These are phyloP conservation scores for Ogataea naganishii DNA, from an alignment of 805 yeast species.

Conservation along the genomic window DNA sequence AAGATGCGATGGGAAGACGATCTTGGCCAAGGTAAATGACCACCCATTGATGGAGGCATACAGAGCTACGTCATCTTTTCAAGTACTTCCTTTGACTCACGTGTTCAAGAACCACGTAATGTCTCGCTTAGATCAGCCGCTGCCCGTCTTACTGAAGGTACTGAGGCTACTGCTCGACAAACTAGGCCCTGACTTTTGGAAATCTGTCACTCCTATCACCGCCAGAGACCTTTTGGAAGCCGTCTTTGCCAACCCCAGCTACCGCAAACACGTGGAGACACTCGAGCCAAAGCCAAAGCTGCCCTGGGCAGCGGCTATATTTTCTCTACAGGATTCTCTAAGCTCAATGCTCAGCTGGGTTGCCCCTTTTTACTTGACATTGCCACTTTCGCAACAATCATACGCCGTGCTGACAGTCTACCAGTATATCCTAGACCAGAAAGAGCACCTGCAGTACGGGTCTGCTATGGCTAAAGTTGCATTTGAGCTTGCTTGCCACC, in stretches of 20 bases:
- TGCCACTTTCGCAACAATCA: conserved; percentile 40
- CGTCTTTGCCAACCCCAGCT: conserved; percentile 46
- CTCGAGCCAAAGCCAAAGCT: conserved; percentile 11
- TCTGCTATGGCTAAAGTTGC: conserved; percentile 16
- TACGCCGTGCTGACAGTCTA: conserved; percentile 46
- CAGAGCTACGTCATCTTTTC: conserved; percentile 15
- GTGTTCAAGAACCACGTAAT: conserved; percentile 44
- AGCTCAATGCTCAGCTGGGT: conserved; percentile 57
- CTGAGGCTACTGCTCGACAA: conserved; percentile 34
- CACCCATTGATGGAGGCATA: conserved; percentile 14
- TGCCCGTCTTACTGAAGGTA: conserved; percentile 49
- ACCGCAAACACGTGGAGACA: conserved; percentile 25
- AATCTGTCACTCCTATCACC: conserved; percentile 36
- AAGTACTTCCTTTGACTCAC: conserved; percentile 26
- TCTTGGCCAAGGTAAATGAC: conserved; percentile 16
- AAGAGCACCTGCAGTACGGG: conserved; percentile 15
- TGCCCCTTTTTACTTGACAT: conserved; percentile 26
- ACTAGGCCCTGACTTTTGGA: conserved; percentile 46
- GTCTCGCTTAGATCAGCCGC: conserved; percentile 37
- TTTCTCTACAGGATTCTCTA: too few relatives aligned
- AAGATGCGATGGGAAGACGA: conserved; percentile 25
- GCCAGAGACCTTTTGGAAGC: conserved; percentile 51
- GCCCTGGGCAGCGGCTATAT: too few relatives aligned
- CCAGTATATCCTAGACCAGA: conserved; percentile 32
- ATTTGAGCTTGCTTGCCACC: conserved; percentile 7